A percentile compares a stretch with the other conserved stretches of the same genome.
Evolutionary conservation across 257 asterid genomes (phyloP).

Genomic region (Solanum boliviense): DNA sequence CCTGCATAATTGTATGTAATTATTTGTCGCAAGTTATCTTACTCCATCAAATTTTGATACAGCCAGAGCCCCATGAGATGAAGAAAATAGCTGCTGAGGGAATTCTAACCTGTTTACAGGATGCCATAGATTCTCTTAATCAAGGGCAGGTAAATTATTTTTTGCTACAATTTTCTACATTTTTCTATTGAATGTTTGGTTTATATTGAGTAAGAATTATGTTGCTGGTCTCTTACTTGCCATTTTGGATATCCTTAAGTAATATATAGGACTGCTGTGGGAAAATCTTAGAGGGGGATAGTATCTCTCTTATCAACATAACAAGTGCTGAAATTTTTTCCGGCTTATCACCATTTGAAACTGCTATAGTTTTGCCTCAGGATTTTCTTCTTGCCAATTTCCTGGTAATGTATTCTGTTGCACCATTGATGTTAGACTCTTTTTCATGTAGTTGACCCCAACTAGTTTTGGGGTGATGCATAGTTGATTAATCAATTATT

Average conservation of each 20-base stretch:
- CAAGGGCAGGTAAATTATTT: constrained; percentile 46
- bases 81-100: constrained; percentile 85
- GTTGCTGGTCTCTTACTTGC: background rate
- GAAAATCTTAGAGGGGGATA: background rate
- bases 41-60: constrained; percentile 12
- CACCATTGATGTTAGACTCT: background rate
- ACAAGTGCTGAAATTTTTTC: background rate
- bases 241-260: background rate
- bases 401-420: background rate
- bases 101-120: constrained; percentile 80
- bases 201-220: background rate
- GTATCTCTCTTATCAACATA: background rate
- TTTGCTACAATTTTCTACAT: background rate
- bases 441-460: background rate
- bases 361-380: background rate
- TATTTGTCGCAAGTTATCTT: background rate
- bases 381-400: background rate
- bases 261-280: background rate
- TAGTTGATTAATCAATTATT: background rate
- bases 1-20: background rate
- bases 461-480: background rate
- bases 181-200: background rate
- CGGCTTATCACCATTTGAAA: background rate
- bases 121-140: constrained; percentile 64
- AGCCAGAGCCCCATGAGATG: constrained; percentile 78